Conservation (phyloP, 2,329 filamentous ascomycete species). For the Pezicula rhizophila region DNA sequence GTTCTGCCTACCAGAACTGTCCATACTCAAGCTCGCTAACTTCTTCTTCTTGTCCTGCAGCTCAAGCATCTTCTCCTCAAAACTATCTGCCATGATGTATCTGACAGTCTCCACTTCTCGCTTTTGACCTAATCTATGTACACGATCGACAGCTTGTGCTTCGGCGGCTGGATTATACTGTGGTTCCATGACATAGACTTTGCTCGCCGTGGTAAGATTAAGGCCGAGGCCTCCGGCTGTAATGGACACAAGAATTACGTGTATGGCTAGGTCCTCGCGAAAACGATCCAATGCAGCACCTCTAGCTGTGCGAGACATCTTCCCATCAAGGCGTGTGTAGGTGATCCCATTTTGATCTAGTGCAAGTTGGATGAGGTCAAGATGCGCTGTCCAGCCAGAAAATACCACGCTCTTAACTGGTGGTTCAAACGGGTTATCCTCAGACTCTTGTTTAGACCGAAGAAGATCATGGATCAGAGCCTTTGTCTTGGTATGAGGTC, state of each 20-base stretch:
- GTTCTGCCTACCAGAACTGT: constrained; percentile 35
- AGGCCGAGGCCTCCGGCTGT: constrained; percentile 87
- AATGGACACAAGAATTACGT: constrained; percentile 86
- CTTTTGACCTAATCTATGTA: constrained; percentile 85
- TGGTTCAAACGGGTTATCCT: constrained; percentile 46
- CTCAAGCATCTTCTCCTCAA: constrained; percentile 89
- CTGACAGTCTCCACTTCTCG: constrained; percentile 80
- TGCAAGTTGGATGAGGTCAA: constrained; percentile 85
- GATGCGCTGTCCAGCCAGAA: constrained; percentile 90
- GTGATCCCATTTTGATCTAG: constrained; percentile 60
- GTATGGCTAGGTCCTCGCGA: constrained; percentile 62
- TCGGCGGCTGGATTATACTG: constrained; percentile 96
- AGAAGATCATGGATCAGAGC: constrained; percentile 73
- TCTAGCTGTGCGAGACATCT: constrained; percentile 72
- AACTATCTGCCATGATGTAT: constrained; percentile 84
- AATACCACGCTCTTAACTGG: constrained; percentile 93
- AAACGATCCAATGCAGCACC: constrained; percentile 72
- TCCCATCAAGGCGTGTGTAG: constrained; percentile 82
- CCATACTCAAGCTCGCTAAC: constrained; percentile 82
- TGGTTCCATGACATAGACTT: constrained; percentile 95
- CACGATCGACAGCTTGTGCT: constrained; percentile 87
- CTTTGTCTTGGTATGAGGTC: constrained; percentile 87
- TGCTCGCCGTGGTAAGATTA: constrained; percentile 80
- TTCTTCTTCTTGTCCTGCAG: constrained; percentile 91
- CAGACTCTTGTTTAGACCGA: constrained; percentile 56